phyloP scores from a whole-genome alignment of 257 asterid species.

The Marsdenia floribunda region DNA sequence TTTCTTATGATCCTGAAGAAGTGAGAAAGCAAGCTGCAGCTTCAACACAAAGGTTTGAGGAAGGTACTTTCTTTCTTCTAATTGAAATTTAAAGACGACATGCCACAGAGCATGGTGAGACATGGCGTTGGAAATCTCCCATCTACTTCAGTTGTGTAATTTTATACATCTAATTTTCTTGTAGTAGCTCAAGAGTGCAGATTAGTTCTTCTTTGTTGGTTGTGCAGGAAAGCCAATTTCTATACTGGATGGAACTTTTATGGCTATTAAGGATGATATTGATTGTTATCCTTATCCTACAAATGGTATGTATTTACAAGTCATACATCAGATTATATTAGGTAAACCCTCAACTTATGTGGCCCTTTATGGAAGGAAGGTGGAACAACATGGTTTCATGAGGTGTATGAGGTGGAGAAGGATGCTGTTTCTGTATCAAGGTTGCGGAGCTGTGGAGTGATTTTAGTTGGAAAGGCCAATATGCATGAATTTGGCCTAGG shows the following conservation, averaged over 20 bases:
- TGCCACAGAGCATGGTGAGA: not conserved
- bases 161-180: not conserved
- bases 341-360: constrained; percentile 8
- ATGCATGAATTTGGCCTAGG: constrained; percentile 99
- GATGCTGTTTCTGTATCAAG: constrained; percentile 76
- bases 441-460: constrained; percentile 85
- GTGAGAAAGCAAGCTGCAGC: constrained; percentile 90
- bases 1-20: constrained; percentile 73
- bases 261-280: constrained; percentile 96
- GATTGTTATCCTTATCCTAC: constrained; percentile 86
- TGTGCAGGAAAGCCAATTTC: constrained; percentile 76
- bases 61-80: constrained; percentile 38
- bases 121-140: not conserved
- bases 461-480: constrained; percentile 96
- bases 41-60: constrained; percentile 89
- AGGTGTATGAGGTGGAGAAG: constrained; percentile 61
- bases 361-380: constrained; percentile 47
- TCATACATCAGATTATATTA: not conserved
- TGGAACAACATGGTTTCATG: constrained; percentile 83
- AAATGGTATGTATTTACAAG: constrained; percentile 43
- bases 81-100: not conserved
- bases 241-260: constrained; percentile 84
- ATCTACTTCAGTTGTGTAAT: not conserved
- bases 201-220: constrained; percentile 21
- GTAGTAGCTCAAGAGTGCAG: not conserved